Percentiles rank a stretch among this genome's conserved stretches.
Conservation (phyloP, 176 grass and related monocot genomes). For the Juncus effusus region DNA sequence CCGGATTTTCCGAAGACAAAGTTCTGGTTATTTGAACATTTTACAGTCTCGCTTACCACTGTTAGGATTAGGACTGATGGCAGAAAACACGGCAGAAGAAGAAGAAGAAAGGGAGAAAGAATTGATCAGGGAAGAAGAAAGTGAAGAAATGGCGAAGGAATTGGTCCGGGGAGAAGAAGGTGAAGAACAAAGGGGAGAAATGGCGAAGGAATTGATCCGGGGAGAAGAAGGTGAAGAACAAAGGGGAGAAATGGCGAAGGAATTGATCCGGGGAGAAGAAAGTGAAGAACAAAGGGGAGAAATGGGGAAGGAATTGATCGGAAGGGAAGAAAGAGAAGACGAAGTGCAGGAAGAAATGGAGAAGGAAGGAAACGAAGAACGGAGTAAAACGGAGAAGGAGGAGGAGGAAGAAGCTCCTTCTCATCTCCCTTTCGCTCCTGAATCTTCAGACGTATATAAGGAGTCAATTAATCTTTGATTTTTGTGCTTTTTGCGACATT, state of each 20-base stretch:
- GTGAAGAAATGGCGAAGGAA: slow-evolving; percentile 17
- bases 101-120: slow-evolving; percentile 11
- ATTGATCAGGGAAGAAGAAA: not conserved
- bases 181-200: not conserved
- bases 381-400: slow-evolving; percentile 8
- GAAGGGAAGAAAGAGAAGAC: not conserved
- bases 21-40: too few species aligned
- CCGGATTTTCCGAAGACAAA: too few species aligned
- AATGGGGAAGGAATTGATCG: too few species aligned
- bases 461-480: not conserved
- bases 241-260: not conserved
- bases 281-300: not conserved
- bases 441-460: slow-evolving; percentile 50
- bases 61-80: not conserved
- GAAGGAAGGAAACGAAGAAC: not conserved
- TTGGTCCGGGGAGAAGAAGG: not conserved
- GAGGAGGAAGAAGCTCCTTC: slow-evolving; percentile 41
- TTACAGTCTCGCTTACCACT: not conserved
- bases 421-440: slow-evolving; percentile 70
- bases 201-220: not conserved
- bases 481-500: not conserved
- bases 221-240: slow-evolving; percentile 4
- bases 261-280: not conserved
- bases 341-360: not conserved
- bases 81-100: not conserved